These are phyloP conservation scores for Saposhnikovia divaricata DNA, from an alignment of 129 eudicot species.

Conservation along the genomic window DNA sequence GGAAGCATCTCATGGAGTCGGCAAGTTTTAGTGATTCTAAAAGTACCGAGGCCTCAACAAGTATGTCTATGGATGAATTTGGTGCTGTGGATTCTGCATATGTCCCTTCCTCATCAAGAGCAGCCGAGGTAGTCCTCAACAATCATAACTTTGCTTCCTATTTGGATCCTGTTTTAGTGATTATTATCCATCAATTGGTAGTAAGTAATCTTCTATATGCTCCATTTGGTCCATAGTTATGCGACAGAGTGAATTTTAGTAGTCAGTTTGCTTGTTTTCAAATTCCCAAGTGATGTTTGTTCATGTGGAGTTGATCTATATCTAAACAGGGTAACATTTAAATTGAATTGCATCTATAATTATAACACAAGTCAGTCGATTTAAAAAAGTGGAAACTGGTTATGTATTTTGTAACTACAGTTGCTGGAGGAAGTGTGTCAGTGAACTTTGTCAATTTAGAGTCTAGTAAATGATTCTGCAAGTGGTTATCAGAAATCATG, in stretches of 20 bases:
- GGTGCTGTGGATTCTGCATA: slow-evolving; percentile 51
- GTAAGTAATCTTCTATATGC: background rate
- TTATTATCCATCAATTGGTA: background rate
- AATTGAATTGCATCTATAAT: background rate
- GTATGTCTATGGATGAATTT: slow-evolving; percentile 52
- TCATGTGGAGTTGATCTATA: background rate
- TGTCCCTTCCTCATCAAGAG: slow-evolving; percentile 62
- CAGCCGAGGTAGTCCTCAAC: slow-evolving; percentile 42
- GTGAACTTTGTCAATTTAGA: background rate
- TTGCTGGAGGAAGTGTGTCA: background rate
- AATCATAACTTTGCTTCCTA: background rate
- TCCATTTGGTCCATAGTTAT: background rate
- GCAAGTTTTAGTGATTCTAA: slow-evolving; percentile 52
- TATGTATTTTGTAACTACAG: background rate
- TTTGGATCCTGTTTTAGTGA: background rate
- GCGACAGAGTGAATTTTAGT: background rate
- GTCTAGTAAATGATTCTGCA: background rate
- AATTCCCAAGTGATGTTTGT: background rate
- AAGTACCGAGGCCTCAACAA: slow-evolving; percentile 62
- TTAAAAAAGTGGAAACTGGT: background rate
- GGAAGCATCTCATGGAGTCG: slow-evolving; percentile 60
- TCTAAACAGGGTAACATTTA: background rate
- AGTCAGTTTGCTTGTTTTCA: background rate
- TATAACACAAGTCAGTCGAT: background rate
- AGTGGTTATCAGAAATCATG: background rate